phyloP scores from a whole-genome alignment of 176 grass and related monocot species.

The maize (Zea mays) region DNA sequence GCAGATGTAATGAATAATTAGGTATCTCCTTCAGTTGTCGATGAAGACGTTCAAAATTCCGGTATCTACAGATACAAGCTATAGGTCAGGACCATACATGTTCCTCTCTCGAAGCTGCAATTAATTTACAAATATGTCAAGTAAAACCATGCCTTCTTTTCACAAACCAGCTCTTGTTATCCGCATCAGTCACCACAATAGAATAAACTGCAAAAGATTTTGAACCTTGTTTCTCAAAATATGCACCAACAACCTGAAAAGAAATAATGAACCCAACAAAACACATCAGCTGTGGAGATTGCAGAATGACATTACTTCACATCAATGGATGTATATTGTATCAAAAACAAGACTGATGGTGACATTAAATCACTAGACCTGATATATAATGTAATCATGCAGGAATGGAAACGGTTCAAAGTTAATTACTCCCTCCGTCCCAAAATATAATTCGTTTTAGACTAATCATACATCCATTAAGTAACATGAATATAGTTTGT shows the following conservation, averaged over 20 bases:
- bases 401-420: slow-evolving; percentile 17
- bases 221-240: slow-evolving; percentile 88
- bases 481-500: too few relatives aligned
- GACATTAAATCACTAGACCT: slow-evolving; percentile 8
- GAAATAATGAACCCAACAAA: slow-evolving; percentile 32
- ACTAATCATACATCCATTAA: too few relatives aligned
- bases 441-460: too few relatives aligned
- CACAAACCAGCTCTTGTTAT: slow-evolving; percentile 94
- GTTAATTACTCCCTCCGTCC: background rate
- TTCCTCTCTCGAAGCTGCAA: slow-evolving; percentile 27
- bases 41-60: slow-evolving; percentile 96
- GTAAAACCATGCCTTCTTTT: slow-evolving; percentile 92
- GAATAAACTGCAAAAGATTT: slow-evolving; percentile 99
- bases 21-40: slow-evolving; percentile 91
- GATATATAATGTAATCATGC: background rate
- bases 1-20: slow-evolving; percentile 94
- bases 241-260: slow-evolving; percentile 93
- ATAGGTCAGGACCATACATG: slow-evolving; percentile 31
- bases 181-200: slow-evolving; percentile 82
- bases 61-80: slow-evolving; percentile 66
- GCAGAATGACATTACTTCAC: slow-evolving; percentile 20
- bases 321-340: slow-evolving; percentile 23
- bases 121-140: slow-evolving; percentile 34
- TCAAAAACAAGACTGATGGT: slow-evolving; percentile 7
- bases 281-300: slow-evolving; percentile 10